phyloP scores from a whole-genome alignment of 140 eudicot species.

The Oenanthe javanica region DNA sequence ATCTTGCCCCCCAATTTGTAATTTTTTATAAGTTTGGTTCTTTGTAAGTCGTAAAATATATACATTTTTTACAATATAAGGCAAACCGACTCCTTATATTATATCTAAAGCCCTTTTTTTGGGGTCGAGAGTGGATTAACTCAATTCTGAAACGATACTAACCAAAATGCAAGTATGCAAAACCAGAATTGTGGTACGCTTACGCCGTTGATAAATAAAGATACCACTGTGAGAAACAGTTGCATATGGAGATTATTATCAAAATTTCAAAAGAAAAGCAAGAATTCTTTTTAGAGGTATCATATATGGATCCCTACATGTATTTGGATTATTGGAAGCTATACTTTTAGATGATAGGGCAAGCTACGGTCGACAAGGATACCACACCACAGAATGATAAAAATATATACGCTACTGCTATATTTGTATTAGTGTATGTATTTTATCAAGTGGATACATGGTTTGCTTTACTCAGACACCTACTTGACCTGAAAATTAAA shows the following conservation, averaged over 20 bases:
- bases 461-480: slow-evolving; percentile 11
- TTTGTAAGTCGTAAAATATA: no score
- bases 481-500: not conserved
- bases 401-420: not conserved
- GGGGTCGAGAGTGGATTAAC: no score
- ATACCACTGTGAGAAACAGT: not conserved
- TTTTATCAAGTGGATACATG: not conserved
- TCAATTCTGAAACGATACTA: no score
- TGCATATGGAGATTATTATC: not conserved
- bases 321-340: not conserved
- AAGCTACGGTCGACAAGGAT: slow-evolving; percentile 11
- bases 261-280: not conserved
- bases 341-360: not conserved
- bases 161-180: no score
- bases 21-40: no score
- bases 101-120: no score
- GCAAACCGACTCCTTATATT: no score
- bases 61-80: no score
- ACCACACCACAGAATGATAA: not conserved
- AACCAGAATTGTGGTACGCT: not conserved
- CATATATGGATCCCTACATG: not conserved
- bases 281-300: not conserved
- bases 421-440: not conserved
- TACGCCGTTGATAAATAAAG: not conserved
- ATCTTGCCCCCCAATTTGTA: no score